Evolutionary conservation across 805 yeast species (phyloP), one percentile per base, ranked within the genome.

Genomic region (Lipomyces oligophaga): DNA sequence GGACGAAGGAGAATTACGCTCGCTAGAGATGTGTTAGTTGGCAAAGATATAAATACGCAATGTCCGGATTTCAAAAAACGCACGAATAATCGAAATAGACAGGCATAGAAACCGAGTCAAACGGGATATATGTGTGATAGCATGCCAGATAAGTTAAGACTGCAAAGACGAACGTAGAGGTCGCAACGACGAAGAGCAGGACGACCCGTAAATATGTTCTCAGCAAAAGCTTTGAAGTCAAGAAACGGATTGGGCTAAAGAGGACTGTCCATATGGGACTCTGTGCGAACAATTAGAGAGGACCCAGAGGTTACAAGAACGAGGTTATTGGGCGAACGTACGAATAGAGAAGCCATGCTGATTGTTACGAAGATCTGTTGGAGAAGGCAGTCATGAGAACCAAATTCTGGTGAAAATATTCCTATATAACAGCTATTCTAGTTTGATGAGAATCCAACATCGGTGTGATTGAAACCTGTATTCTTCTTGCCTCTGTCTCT

Each of bases 71-170:
- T 7, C 4, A 5, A 26, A 15, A 20, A 32, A 42, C 50, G 4
- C 24, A 45, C 40, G 45, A 32, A 31, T 44, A 46, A 33, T 52
- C 47, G 25, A 52, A 45, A 34, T 42, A 52, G 11, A 52, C 24
- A 8, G 56, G 47, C 41, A 38, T 26, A n/a, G 34, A 18, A 22
- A 45, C 45, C n/a, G 19, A n/a, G 26, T 52, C 56, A 25, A 38
- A 38, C 11, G 56, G 56, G 15, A 52, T 49, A 15, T 39, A 52
- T 6, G 54, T 22, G 18, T 35, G 34, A 28, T 52, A 52, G 35
- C 47, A 30, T n/a, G 41, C 46, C 24, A 49, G 18, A 25, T 52
- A 52, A 19, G 50, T 20, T 10, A 36, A 37, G 26, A 52, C 30
- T 18, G 56, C 45, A 13, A 32, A 16, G 28, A 38, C 37, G 26